phyloP scores from a whole-genome alignment of 345 rosid species.

The Theobroma cacao region DNA sequence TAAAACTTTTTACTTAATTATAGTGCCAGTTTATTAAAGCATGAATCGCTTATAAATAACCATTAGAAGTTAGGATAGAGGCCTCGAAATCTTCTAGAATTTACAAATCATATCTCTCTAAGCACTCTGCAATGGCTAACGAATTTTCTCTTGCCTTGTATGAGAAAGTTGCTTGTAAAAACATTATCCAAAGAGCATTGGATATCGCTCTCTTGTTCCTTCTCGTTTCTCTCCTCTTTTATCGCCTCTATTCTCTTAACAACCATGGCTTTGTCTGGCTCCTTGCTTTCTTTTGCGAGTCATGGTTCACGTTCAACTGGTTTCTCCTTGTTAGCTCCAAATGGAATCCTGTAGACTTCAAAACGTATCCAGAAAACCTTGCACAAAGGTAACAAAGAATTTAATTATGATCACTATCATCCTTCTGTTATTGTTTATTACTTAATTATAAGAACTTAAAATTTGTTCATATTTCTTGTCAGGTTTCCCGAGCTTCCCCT shows the following conservation, averaged over 20 bases:
- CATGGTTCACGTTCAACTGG: conserved; percentile 56
- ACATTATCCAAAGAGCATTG: conserved; percentile 25
- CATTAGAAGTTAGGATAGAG: background rate
- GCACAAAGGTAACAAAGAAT: background rate
- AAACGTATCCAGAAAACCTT: conserved; percentile 47
- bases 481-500: conserved; percentile 13
- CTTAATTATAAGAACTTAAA: background rate
- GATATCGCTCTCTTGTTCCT: conserved; percentile 35
- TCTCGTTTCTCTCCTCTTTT: conserved; percentile 31
- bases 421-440: background rate
- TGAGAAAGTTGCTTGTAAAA: conserved; percentile 25
- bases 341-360: conserved; percentile 55
- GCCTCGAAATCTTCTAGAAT: background rate
- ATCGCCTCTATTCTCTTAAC: conserved; percentile 33
- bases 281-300: conserved; percentile 63
- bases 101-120: background rate
- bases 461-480: background rate
- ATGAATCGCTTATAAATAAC: too few species aligned
- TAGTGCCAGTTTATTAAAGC: too few species aligned
- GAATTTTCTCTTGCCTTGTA: conserved; percentile 24
- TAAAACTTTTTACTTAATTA: too few species aligned
- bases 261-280: conserved; percentile 48
- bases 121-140: background rate
- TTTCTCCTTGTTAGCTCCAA: conserved; percentile 34
- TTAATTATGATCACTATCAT: background rate